These are phyloP conservation scores for Emmonsia crescens DNA, from an alignment of 2,329 filamentous ascomycete genomes.

Conservation along the genomic window DNA sequence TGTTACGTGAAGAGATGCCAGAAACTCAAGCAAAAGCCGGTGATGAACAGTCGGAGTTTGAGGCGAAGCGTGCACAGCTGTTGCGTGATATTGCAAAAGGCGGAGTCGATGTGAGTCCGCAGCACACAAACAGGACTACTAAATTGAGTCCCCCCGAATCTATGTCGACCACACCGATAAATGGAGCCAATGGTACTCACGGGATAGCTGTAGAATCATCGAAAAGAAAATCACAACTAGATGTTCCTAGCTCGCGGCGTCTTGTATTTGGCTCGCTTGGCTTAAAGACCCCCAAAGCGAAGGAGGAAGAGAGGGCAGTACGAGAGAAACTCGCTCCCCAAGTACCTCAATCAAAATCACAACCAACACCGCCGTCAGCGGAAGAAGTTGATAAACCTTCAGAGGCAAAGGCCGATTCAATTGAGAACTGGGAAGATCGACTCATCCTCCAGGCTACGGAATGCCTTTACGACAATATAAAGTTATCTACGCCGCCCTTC, in stretches of 20 bases:
- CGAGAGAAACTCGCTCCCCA: conserved; percentile 49
- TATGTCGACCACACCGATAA: conserved; percentile 1
- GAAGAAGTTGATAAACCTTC: conserved; percentile 18
- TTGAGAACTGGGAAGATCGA: conserved; percentile 61
- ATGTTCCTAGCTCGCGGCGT: conserved; percentile 53
- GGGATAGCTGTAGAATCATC: conserved; percentile 5
- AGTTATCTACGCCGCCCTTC: conserved; percentile 68
- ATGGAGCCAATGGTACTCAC: not conserved
- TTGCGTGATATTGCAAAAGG: conserved; percentile 42
- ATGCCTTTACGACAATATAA: conserved; percentile 60
- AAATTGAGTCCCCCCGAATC: not conserved
- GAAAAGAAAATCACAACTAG: conserved; percentile 36
- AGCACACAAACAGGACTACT: conserved; percentile 22
- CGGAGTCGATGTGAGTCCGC: conserved; percentile 37
- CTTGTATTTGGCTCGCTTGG: conserved; percentile 64
- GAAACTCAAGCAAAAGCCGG: conserved; percentile 9
- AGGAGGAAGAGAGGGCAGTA: conserved; percentile 55
- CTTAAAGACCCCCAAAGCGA: conserved; percentile 55
- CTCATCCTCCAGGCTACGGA: conserved; percentile 72
- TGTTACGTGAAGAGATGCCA: not conserved
- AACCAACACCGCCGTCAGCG: conserved; percentile 18
- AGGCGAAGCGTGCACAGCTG: conserved; percentile 41
- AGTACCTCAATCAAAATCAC: conserved; percentile 30
- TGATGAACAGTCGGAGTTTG: conserved; percentile 35
- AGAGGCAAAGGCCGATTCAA: conserved; percentile 34